Evolutionary conservation across 441 rosid genomes (phyloP).

Genomic region (Erysimum pusillum): DNA sequence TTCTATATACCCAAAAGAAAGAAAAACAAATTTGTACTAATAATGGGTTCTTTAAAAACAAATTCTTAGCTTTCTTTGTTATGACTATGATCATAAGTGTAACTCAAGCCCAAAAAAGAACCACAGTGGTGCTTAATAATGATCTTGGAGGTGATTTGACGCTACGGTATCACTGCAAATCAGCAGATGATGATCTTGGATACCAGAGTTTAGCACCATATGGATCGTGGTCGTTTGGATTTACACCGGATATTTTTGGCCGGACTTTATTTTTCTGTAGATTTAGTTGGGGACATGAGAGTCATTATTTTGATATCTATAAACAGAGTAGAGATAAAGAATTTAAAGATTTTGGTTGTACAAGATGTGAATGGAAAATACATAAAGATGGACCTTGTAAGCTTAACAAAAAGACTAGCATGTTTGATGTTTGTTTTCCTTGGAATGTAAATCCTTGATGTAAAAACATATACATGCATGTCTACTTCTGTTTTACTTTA

Average conservation of each 20-base stretch:
- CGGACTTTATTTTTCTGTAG: constrained; percentile 27
- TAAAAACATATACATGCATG: neutral
- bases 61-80: neutral
- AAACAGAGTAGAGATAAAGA: constrained; percentile 31
- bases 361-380: constrained; percentile 31
- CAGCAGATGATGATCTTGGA: constrained; percentile 22
- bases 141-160: constrained; percentile 24
- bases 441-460: constrained; percentile 1
- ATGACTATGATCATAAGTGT: constrained; percentile 13
- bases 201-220: constrained; percentile 13
- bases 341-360: constrained; percentile 10
- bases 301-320: constrained; percentile 34
- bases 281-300: constrained; percentile 14
- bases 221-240: constrained; percentile 29
- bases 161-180: constrained; percentile 36
- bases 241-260: constrained; percentile 26
- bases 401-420: neutral
- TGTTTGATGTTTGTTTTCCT: constrained; percentile 32
- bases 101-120: neutral
- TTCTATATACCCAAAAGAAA: neutral
- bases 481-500: neutral
- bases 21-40: neutral
- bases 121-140: constrained; percentile 30
- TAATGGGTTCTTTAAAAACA: neutral
- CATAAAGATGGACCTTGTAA: constrained; percentile 35